Base-by-base conservation (phyloP, 1,139 yeast species). In the Debaryomyces sp. region DNA sequence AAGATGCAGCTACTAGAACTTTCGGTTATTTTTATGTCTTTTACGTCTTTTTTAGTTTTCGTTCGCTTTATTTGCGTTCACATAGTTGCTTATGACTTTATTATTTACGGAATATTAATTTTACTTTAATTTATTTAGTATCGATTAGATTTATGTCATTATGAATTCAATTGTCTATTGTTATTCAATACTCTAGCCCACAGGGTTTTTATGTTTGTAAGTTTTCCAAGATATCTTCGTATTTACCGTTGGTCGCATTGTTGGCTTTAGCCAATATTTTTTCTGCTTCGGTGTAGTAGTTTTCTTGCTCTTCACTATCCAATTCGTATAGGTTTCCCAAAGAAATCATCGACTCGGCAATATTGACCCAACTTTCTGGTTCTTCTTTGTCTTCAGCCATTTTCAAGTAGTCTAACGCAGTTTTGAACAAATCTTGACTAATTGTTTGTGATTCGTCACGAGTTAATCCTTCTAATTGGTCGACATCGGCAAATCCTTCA, bases 291-390 rank as follows among this genome's bases (percentile, higher is more conserved):
- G 69, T 63, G 63, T 91, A 91, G 47, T 78, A 68, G 12, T 72
- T 59, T 51, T 84, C 87, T 66, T 89, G 96, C 42, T 84, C 85
- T 33, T 70, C 68, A 46, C 87, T 77, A 34, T 86, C 91, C 38
- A 81, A 69, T 9, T 84, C 87, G 54, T 79, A 74, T 50, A 90
- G 63, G 60, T 91, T 91, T 8, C 92, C 97, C 56, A 89, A 71
- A 12, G 87, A 81, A 33, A 92, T 88, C 62, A 82, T 76, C 1
- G 96, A 92, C 64, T 94, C 98, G 2, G 97, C 97, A 40, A 87
- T 72, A 55, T 81, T 80, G 6, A 85, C 96, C 87, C 94, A 87
- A 7, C 87, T 75, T 50, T 85, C 87, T 0, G 96, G 96, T 34
- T 86, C 89, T 45, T 85, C 89, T 27, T 82, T 83, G 46, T 84